Base-by-base conservation (phyloP, 768 basidiomycete genomes). In the Boletus huronensis region DNA sequence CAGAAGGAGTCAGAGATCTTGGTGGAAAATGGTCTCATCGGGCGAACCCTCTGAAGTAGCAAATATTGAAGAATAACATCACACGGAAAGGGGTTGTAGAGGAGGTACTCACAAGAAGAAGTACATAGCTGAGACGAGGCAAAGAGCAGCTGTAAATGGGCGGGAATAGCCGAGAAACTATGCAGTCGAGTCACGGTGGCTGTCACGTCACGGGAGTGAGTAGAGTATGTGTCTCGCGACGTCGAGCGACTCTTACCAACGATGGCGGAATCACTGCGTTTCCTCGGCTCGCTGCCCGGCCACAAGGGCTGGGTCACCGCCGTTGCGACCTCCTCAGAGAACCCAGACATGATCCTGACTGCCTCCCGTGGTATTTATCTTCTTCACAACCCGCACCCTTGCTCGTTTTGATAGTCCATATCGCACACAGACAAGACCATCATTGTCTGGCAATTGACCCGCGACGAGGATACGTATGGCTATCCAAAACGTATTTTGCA, bases 231-330 rank as follows among this genome's bases (percentile, higher is more conserved):
- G 56, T 59, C 61, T 5, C 54, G 52, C 63, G 58, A 63, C 58
- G 57, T 54, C 56, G 57, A 58, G 58, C 53, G 52, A 69, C 62
- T 39, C 44, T 36, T 28, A 66, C 49, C 58, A 68, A 70, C 61
- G 63, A 93, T 92, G 90, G 71, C 85, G 66, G 92, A 93, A 77
- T 85, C 84, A 70, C 78, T 96, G 72, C 87, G 88, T 72, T 95
- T 88, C 78, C 85, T 96, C 70, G 94, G 94, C 66, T 88, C 92
- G 62, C 78, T 96, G 72, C 79, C 87, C 69, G 94, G 93, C 74
- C 92, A 95, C 84, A 88, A 90, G 71, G 92, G 92, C 78, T 96
- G 93, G 92, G 90, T 99, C 68, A 99, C 96, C 64, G 94, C 97
- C 70, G 93, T 99, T 69, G 97, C 97, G 53, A 97, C 96, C 67